Percentiles rank a stretch among this genome's conserved stretches.
Conservation (phyloP, 2,329 filamentous ascomycete species). For the Ascochyta viciae-villosae region DNA sequence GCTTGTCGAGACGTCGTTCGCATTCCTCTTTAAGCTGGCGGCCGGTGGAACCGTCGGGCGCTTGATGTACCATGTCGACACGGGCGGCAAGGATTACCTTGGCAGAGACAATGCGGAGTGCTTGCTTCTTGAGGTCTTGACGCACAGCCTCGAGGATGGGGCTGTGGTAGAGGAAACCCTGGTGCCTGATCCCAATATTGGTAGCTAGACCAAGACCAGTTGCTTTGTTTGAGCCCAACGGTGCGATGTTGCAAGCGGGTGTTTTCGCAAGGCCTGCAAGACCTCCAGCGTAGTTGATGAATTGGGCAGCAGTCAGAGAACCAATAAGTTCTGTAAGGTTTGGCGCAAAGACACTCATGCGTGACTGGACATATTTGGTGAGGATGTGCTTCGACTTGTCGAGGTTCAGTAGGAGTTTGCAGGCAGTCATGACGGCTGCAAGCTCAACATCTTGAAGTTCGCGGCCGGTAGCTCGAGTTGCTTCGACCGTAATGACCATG, state of each 20-base stretch:
- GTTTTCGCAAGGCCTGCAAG: slow-evolving; percentile 88
- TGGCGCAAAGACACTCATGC: slow-evolving; percentile 95
- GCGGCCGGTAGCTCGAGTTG: slow-evolving; percentile 84
- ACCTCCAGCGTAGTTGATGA: slow-evolving; percentile 94
- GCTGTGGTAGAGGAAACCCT: slow-evolving; percentile 92
- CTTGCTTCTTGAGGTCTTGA: slow-evolving; percentile 86
- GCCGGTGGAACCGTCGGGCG: slow-evolving; percentile 81
- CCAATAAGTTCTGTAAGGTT: slow-evolving; percentile 92
- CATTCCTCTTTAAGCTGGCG: slow-evolving; percentile 83
- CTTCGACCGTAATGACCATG: slow-evolving; percentile 96
- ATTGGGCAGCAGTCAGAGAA: slow-evolving; percentile 89
- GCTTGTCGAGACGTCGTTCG: slow-evolving; percentile 85
- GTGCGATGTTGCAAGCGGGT: slow-evolving; percentile 89
- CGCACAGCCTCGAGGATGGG: slow-evolving; percentile 86
- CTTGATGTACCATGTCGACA: slow-evolving; percentile 84
- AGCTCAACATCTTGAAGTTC: slow-evolving; percentile 80
- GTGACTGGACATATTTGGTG: slow-evolving; percentile 93
- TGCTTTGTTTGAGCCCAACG: slow-evolving; percentile 88
- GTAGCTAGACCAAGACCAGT: slow-evolving; percentile 84
- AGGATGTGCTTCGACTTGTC: slow-evolving; percentile 86
- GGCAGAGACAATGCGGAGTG: slow-evolving; percentile 90
- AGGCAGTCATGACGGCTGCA: slow-evolving; percentile 75
- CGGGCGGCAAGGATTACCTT: slow-evolving; percentile 94
- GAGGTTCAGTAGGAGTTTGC: slow-evolving; percentile 85
- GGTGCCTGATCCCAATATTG: slow-evolving; percentile 87